Conservation (phyloP, 805 yeast genomes). For the Candida awuae region DNA sequence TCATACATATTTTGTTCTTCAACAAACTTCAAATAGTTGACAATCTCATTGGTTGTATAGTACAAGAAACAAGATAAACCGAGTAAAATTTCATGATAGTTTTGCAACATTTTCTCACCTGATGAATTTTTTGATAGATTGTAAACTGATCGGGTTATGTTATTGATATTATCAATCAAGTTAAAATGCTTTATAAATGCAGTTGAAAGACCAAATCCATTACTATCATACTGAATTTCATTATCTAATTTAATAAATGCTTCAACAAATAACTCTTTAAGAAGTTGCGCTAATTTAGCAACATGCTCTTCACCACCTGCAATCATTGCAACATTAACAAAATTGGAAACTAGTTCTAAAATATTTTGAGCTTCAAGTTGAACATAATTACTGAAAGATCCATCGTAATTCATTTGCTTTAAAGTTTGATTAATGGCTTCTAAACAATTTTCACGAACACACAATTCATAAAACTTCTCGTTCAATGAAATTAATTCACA, state of each 20-base stretch:
- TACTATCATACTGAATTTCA: no score
- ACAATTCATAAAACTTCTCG: constrained; percentile 11
- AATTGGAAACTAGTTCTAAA: constrained; percentile 6
- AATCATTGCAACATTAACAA: neutral
- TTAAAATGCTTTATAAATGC: constrained; percentile 14
- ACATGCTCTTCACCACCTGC: constrained; percentile 4
- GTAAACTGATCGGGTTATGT: constrained; percentile 12
- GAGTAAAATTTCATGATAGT: constrained; percentile 14
- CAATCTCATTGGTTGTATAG: constrained; percentile 16
- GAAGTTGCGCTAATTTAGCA: constrained; percentile 4
- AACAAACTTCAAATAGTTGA: constrained; percentile 7
- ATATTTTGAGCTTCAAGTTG: constrained; percentile 1
- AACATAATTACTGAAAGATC: neutral
- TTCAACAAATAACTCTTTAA: constrained; percentile 7
- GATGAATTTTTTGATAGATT: neutral
- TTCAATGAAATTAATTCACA: constrained; percentile 17
- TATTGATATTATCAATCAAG: constrained; percentile 16
- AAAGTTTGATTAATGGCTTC: constrained; percentile 2
- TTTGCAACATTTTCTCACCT: neutral
- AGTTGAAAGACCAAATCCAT: constrained; percentile 8
- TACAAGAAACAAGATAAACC: constrained; percentile 21
- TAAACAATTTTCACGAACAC: constrained; percentile 1
- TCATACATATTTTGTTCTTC: neutral
- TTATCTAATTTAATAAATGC: constrained; percentile 9
- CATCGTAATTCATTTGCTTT: neutral